Evolutionary conservation across 2,329 filamentous ascomycete genomes (phyloP).

Genomic region (Aspergillus carbonarius): DNA sequence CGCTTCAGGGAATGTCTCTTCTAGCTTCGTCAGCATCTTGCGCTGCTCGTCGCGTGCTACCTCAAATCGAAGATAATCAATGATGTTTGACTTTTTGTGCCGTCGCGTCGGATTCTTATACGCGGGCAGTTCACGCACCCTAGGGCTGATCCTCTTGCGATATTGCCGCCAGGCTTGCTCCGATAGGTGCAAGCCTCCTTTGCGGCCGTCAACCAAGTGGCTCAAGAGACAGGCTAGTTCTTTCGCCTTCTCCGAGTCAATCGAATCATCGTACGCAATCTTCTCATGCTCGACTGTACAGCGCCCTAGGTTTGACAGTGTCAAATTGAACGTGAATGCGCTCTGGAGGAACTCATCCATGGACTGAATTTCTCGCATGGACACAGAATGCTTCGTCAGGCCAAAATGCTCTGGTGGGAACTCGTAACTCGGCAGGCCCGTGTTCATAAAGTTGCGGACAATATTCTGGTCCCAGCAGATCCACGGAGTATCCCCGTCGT

Average conservation of each 20-base stretch:
- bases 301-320: constrained; percentile 50
- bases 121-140: constrained; percentile 32
- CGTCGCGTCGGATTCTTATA: constrained; percentile 33
- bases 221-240: constrained; percentile 44
- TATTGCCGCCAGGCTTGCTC: constrained; percentile 41
- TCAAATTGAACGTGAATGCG: constrained; percentile 50
- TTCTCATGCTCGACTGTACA: constrained; percentile 54
- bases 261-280: constrained; percentile 53
- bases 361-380: constrained; percentile 41
- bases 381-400: constrained; percentile 46
- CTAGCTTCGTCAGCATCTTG: constrained; percentile 32
- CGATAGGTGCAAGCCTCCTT: constrained; percentile 45
- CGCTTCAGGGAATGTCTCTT: constrained; percentile 25
- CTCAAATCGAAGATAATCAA: constrained; percentile 47
- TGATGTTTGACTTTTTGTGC: constrained; percentile 37
- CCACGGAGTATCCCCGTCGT: constrained; percentile 63
- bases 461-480: constrained; percentile 59
- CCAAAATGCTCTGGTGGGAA: constrained; percentile 46
- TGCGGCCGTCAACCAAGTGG: constrained; percentile 48
- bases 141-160: constrained; percentile 33
- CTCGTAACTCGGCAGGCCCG: constrained; percentile 41
- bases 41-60: constrained; percentile 36
- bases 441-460: constrained; percentile 54
- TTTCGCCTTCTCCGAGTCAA: constrained; percentile 35
- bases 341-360: constrained; percentile 43